Base-by-base conservation (phyloP, 805 yeast genomes). In the Ogataea paradorogensis region DNA sequence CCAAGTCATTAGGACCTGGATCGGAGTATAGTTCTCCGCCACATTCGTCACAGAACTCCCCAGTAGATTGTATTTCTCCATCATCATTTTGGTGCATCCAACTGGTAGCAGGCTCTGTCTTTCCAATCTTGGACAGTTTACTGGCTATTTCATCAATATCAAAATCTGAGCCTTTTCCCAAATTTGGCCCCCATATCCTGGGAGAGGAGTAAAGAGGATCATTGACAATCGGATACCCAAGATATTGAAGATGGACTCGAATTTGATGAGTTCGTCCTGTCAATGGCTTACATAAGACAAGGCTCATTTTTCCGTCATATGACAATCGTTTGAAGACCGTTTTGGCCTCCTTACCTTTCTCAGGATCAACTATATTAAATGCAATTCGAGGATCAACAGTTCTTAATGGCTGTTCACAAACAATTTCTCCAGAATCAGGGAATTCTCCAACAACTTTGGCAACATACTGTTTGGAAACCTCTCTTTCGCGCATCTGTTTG, bases 241-340 rank as follows among this genome's bases (percentile, higher is more conserved):
- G 52, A 49, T 71, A 83, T 62, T 90, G 96, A 41, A 93, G 64
- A 65, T 93, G 99, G 1, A 93, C 95, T 45, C 99, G 69, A 35
- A 93, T 89, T 59, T 91, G 99, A 61, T 91, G 99, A 0, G 97
- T 88, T 56, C 99, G 71, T 0, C 99, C 99, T 0, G 99, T 91
- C 13, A 74, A 65, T 1, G 99, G 99, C 48, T 69, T 74, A 62
- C 98, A 91, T 45, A 78, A 70, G 3, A 93, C 96, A 20, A 93
- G 71, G 39, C 87, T 78, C 53, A 68, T 51, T 29, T 71, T 56
- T 1, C 84, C 76, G 62, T 90, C 87, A 54, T 73, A 85, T n/a
- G 84, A 73, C 0, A 84, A 64, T 33, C 85, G 69, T 42, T 60
- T 66, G 62, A 91, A 93, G 10, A 67, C 59, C 0, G 99, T 93